Conservation (phyloP, 31 red algal species). For the Endocladia muricata region DNA sequence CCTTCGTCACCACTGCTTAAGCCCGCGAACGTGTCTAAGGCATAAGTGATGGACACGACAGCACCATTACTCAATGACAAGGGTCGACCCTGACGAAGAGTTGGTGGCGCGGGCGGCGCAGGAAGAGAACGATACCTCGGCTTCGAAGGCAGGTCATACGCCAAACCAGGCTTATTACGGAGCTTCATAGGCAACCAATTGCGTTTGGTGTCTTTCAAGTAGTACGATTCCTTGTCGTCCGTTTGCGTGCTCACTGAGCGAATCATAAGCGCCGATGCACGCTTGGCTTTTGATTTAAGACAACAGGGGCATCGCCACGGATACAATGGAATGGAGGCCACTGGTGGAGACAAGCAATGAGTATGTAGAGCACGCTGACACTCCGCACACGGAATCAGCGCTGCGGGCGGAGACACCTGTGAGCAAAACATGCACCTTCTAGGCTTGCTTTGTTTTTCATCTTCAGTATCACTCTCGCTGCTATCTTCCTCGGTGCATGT, state of each 20-base stretch:
- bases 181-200: slow-evolving; percentile 65
- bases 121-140: slow-evolving; percentile 19
- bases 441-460: background rate
- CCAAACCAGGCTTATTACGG: slow-evolving; percentile 52
- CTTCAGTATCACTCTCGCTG: background rate
- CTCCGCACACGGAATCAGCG: slow-evolving; percentile 25
- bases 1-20: slow-evolving; percentile 28
- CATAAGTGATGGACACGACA: slow-evolving; percentile 51
- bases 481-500: background rate
- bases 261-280: background rate
- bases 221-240: slow-evolving; percentile 52
- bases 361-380: slow-evolving; percentile 34
- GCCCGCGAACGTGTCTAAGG: slow-evolving; percentile 10
- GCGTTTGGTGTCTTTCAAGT: slow-evolving; percentile 33
- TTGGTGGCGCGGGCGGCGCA: background rate
- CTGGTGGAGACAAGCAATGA: slow-evolving; percentile 51
- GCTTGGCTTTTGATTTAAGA: background rate
- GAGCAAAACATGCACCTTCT: slow-evolving; percentile 27
- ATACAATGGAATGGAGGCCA: slow-evolving; percentile 27
- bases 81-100: slow-evolving; percentile 23
- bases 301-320: slow-evolving; percentile 56
- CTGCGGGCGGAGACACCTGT: background rate
- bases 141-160: slow-evolving; percentile 31
- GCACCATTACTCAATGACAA: slow-evolving; percentile 24
- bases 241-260: slow-evolving; percentile 53